These are phyloP conservation scores for Withania somnifera DNA, from an alignment of 305 asterid genomes.

Conservation along the genomic window DNA sequence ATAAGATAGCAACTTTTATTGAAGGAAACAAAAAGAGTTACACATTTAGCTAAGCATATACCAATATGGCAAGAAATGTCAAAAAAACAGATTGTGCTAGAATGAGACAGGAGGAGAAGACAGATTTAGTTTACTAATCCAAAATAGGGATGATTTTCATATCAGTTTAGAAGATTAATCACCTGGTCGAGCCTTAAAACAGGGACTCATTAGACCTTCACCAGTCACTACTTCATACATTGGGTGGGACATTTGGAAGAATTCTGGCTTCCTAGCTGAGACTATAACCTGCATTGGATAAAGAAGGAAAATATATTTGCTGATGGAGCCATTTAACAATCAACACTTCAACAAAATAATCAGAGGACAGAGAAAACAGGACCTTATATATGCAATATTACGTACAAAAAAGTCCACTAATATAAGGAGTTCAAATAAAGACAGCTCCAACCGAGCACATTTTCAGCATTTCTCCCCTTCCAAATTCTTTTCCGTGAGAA, in stretches of 20 bases:
- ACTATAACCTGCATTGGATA: slow-evolving; percentile 52
- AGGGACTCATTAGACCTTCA: slow-evolving; percentile 94
- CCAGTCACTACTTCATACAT: slow-evolving; percentile 87
- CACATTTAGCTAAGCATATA: neutral
- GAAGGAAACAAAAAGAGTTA: neutral
- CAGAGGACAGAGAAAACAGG: neutral
- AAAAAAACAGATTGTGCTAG: neutral
- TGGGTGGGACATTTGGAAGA: slow-evolving; percentile 85
- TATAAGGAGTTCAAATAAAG: neutral
- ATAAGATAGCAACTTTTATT: neutral
- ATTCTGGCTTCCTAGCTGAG: slow-evolving; percentile 89
- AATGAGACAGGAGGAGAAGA: neutral
- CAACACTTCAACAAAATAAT: neutral
- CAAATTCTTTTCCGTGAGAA: neutral
- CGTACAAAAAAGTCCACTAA: neutral
- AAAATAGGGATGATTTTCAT: neutral
- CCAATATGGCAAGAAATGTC: neutral
- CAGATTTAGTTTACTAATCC: neutral
- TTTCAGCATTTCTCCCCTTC: neutral
- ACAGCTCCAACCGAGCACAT: neutral
- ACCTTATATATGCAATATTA: neutral
- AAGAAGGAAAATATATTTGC: neutral
- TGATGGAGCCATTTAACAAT: neutral
- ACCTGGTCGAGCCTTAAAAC: slow-evolving; percentile 81
- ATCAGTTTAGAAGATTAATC: slow-evolving; percentile 3